These are phyloP conservation scores for Spiromastix sp. DNA, from an alignment of 2,329 filamentous ascomycete species.

Conservation along the genomic window DNA sequence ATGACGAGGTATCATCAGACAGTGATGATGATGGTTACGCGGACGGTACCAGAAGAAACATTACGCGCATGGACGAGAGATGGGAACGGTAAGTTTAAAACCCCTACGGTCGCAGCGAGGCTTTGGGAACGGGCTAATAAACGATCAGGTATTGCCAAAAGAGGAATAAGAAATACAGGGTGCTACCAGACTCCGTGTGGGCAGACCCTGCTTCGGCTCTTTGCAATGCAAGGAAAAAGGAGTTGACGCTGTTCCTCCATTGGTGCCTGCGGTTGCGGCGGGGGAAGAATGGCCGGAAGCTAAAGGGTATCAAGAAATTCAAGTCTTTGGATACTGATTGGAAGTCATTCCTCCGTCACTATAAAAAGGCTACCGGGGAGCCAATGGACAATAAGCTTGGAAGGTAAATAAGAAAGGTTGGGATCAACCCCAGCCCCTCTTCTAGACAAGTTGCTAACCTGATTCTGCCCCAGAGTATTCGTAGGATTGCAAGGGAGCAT, in stretches of 20 bases:
- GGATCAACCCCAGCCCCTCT: conserved; percentile 1
- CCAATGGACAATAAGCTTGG: conserved; percentile 12
- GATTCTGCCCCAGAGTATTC: too few relatives aligned
- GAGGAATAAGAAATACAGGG: conserved; percentile 11
- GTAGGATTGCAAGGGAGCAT: too few relatives aligned
- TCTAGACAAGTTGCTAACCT: conserved; percentile 4
- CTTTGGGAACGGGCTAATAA: too few relatives aligned
- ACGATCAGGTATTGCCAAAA: conserved; percentile 13
- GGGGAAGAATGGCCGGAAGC: conserved; percentile 6
- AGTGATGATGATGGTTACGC: too few relatives aligned
- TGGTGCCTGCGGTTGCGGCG: conserved; percentile 14
- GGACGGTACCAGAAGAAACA: too few relatives aligned
- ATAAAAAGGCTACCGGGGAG: conserved; percentile 9
- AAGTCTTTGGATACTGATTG: conserved; percentile 13
- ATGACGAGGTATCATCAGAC: too few relatives aligned
- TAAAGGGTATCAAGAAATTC: conserved; percentile 11
- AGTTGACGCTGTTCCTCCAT: conserved; percentile 16
- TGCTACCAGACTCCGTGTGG: conserved; percentile 11
- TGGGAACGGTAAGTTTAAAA: too few relatives aligned
- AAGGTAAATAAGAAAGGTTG: conserved; percentile 8
- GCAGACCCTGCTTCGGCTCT: conserved; percentile 12
- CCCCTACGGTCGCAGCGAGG: too few relatives aligned
- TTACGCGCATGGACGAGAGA: too few relatives aligned
- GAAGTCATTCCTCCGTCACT: conserved; percentile 16
- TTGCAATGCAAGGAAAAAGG: conserved; percentile 10